Base-by-base conservation (phyloP, 2,329 filamentous ascomycete species). In the Microdochium paspali region DNA sequence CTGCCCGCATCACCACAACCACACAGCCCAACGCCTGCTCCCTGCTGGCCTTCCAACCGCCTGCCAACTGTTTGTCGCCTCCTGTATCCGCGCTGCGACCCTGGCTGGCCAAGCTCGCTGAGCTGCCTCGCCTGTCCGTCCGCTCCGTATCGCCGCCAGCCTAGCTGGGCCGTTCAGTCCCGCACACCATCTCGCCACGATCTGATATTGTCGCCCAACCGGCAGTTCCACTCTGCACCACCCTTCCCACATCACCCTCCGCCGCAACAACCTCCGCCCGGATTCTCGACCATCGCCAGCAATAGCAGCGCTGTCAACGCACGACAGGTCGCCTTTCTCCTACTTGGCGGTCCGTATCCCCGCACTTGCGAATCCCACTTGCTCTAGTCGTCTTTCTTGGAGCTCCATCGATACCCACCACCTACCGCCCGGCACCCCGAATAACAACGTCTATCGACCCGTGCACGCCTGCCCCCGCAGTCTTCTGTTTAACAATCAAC, bases 201-300 rank as follows among this genome's bases (percentile, higher is more conserved):
- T 40, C 35, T 40, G 35, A 40, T 40, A 40, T 40, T 40, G 35
- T 40, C 35, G 35, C 35, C 35, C 15, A 20, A 40, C 35, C 35
- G 35, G 35, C 35, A 40, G 35, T 40, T 40, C 35, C 35, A 40
- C 35, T 40, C 35, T 40, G 35, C 35, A 40, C 35, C 35, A 21
- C 35, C 10, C 35, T 20, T 40, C 35, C 35, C 35, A 40, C 35
- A n/a, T 12, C 35, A 7, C 35, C 18, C 4, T 20, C 35, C n/a
- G n/a, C 35, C 35, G 35, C 35, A 40, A 40, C 35, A 15, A 40
- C 35, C 18, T 21, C 18, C 35, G 18, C 23, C 35, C 35, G 18
- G 10, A 40, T 5, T 15, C 15, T 21, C 35, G 18, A 18, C 18
- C 4, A 5, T 18, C 4, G 4, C 35, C 35, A 20, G 35, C 18